Evolutionary conservation across 2,329 filamentous ascomycete species (phyloP).

Genomic region (Dothistroma septosporum): DNA sequence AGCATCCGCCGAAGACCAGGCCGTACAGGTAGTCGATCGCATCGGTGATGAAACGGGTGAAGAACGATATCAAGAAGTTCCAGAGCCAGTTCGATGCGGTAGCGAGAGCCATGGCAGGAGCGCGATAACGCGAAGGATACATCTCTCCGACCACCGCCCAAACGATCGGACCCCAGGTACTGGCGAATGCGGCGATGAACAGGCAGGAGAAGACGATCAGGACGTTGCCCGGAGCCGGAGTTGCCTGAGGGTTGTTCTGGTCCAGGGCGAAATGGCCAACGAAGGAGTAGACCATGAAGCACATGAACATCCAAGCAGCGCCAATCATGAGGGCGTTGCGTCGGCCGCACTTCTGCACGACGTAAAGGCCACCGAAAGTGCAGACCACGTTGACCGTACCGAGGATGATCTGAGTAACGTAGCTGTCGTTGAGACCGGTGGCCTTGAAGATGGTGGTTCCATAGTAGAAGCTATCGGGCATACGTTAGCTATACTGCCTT

Average conservation of each 20-base stretch:
- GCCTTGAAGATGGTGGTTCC: constrained; percentile 42
- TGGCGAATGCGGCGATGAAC: constrained; percentile 36
- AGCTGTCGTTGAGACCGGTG: constrained; percentile 37
- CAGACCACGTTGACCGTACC: constrained; percentile 47
- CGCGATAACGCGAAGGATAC: constrained; percentile 38
- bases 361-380: constrained; percentile 46
- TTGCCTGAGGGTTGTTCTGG: constrained; percentile 18
- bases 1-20: constrained; percentile 39
- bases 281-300: constrained; percentile 60
- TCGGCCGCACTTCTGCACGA: constrained; percentile 49
- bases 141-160: constrained; percentile 37
- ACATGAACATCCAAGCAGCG: constrained; percentile 38
- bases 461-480: constrained; percentile 24
- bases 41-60: constrained; percentile 37
- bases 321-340: constrained; percentile 47
- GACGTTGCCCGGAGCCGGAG: constrained; percentile 29
- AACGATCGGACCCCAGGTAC: constrained; percentile 34
- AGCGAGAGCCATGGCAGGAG: constrained; percentile 43
- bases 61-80: constrained; percentile 36
- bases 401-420: constrained; percentile 47
- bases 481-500: neutral
- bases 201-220: constrained; percentile 38
- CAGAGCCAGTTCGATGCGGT: constrained; percentile 43
- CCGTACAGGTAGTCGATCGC: constrained; percentile 40
- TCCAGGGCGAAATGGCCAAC: constrained; percentile 31